These are phyloP conservation scores for Xylariaceae sp. DNA, from an alignment of 2,329 filamentous ascomycete genomes.

Conservation along the genomic window DNA sequence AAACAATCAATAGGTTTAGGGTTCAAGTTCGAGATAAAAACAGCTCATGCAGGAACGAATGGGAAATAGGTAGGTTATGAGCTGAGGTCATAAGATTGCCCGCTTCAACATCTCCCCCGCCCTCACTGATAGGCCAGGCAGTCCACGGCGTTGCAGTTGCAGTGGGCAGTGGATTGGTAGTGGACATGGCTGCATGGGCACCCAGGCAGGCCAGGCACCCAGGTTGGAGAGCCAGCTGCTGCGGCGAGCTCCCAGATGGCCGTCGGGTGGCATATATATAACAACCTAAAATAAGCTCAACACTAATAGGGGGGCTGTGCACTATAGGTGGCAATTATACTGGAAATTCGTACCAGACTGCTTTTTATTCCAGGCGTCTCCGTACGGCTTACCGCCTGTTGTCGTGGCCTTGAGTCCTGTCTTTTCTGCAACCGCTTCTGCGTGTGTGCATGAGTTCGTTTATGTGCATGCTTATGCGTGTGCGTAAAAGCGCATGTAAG, in stretches of 20 bases:
- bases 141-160: too few relatives aligned
- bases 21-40: constrained; percentile 20
- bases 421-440: constrained; percentile 16
- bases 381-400: neutral
- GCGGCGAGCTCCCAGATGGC: neutral
- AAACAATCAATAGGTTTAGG: too few relatives aligned
- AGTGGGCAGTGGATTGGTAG: too few relatives aligned
- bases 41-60: constrained; percentile 32
- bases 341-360: neutral
- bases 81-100: constrained; percentile 28
- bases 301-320: too few relatives aligned
- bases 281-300: neutral
- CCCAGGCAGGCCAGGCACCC: too few relatives aligned
- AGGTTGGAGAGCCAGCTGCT: too few relatives aligned
- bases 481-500: constrained; percentile 7
- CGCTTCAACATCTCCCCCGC: neutral
- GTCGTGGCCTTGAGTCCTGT: constrained; percentile 1
- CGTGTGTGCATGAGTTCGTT: neutral
- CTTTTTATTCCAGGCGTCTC: neutral
- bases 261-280: neutral
- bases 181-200: too few relatives aligned
- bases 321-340: too few relatives aligned
- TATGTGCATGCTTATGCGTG: constrained; percentile 14
- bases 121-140: constrained; percentile 20
- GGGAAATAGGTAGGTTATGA: constrained; percentile 26